Evolutionary conservation across 805 yeast species (phyloP), one percentile per base, ranked within the genome.

Genomic region (Allodekkera sacchari): DNA sequence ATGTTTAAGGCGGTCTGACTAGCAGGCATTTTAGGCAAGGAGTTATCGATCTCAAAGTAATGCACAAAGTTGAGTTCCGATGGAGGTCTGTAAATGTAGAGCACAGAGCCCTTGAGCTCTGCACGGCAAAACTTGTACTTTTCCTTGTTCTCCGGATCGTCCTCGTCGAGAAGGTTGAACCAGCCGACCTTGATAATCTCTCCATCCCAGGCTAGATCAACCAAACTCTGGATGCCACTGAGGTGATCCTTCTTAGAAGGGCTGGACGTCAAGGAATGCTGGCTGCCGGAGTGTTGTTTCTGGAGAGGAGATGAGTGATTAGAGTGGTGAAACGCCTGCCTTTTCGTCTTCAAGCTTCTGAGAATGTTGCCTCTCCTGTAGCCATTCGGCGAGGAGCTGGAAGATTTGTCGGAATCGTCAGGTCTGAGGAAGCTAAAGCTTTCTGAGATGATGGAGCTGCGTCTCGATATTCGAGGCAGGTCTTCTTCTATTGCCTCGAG

Each of bases 81-180:
- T 3, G 68, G 77, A 22, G 74, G 66, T 50, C 73, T 79, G 59
- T 71, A 82, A 12, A 87, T 52, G 33, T 65, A 63, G 32, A 87
- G 55, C 26, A 64, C 61, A 2, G 87, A 72, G 13, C 95, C 95
- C 44, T 67, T 72, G 35, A 87, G 57, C 45, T 77, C 83, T 0
- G 81, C 85, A 31, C 79, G 64, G 35, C 63, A 72, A 20, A 83
- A 52, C 36, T 68, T 58, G 52, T 67, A 42, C 19, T 30, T 14
- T 8, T 56, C 57, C 7, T 53, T 55, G 26, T 57, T 64, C 18
- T 37, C 44, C 3, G 27, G 13, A 2, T 38, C 18, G 19, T 37
- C 30, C 16, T 45, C 47, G 20, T 55, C 52, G 2, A 71, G 61
- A 38, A 63, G 66, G 47, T 78, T 78, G 12, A 77, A 41, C 83